Evolutionary conservation across 2,329 filamentous ascomycete genomes (phyloP).

Genomic region (Mariannaea sp.): DNA sequence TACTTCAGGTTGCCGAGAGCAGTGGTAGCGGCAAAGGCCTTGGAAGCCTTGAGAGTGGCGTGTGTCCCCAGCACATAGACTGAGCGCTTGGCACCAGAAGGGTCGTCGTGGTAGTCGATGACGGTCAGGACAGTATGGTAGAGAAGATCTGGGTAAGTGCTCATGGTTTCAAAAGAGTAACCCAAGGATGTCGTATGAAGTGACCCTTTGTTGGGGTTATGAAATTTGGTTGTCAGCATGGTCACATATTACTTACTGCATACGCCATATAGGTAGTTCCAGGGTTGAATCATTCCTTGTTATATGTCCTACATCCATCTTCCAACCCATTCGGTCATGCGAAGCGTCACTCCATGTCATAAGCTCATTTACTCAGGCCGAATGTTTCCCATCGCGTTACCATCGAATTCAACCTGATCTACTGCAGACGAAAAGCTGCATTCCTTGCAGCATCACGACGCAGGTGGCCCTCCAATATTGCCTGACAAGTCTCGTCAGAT

Average conservation of each 20-base stretch:
- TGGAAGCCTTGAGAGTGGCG: constrained; percentile 43
- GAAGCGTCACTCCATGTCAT: neutral
- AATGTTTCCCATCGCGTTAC: neutral
- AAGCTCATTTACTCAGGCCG: neutral
- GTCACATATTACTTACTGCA: too few relatives aligned
- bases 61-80: constrained; percentile 48
- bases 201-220: too few relatives aligned
- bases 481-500: neutral
- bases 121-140: constrained; percentile 47
- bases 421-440: neutral
- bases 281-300: too few relatives aligned
- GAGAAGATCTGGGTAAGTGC: constrained; percentile 36
- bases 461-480: neutral
- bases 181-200: too few relatives aligned
- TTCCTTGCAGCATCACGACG: neutral
- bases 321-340: neutral
- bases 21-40: constrained; percentile 42
- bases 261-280: too few relatives aligned
- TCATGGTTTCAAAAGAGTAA: too few relatives aligned
- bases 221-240: too few relatives aligned
- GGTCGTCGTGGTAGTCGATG: constrained; percentile 34
- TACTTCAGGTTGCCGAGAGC: constrained; percentile 44
- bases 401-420: neutral
- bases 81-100: constrained; percentile 36
- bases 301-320: neutral